Base-by-base conservation (phyloP, 257 asterid species). In the Mentha longifolia region DNA sequence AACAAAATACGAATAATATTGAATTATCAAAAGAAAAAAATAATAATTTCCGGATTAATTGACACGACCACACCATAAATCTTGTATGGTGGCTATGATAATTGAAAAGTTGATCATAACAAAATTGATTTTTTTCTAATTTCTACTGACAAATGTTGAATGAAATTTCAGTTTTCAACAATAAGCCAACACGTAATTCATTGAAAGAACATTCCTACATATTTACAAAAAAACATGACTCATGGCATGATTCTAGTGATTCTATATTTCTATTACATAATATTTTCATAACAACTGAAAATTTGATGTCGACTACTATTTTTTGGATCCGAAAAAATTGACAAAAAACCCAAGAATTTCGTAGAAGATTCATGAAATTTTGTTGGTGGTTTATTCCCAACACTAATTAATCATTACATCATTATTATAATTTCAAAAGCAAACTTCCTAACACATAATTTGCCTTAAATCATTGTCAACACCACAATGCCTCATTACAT, bases 381-480 rank as follows among this genome's bases (percentile, higher is more conserved):
- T 20, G 17, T n/a, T 15, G 3, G 22, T 78, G 83, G 83, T 25
- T 37, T 77, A 64, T 65, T 71, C 67, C 75, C 49, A 56, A 58
- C 73, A 61, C 78, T 14, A 42, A 9, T 42, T 1, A 42, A 8
- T 9, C 39, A 35, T 35, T 35, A 22, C 39, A 35, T 1, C 39
- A 35, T 7, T 35, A 28, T 28, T 28, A 28, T 35, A 35, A 1
- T 5, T 35, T 35, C 6, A 42, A 42, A 42, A 10, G 47, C 15
- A 42, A 35, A 42, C 47, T 42, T 10, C 47, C 47, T 42, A 42
- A 42, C 47, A 4, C 47, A 42, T 10, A 42, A 14, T 42, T 74
- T 16, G 58, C 73, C 31, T 69, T 57, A 71, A 76, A 74, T 78
- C 82, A 74, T 82, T 77, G 79, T 79, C 85, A 82, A 78, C 77